phyloP scores from a whole-genome alignment of 2,329 filamentous ascomycete species.

The Xylaria sp. region DNA sequence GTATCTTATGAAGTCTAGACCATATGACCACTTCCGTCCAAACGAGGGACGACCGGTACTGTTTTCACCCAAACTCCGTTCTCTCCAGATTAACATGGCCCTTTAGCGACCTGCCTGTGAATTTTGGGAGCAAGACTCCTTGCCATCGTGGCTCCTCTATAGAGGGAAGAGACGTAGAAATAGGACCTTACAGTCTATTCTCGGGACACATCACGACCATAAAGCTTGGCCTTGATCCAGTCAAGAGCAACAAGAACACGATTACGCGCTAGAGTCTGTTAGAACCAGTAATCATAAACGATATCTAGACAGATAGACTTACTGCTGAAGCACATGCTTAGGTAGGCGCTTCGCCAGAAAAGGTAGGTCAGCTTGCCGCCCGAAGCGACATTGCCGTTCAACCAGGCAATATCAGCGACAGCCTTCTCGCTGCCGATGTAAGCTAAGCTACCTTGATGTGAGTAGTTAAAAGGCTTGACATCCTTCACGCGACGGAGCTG shows the following conservation, averaged over 20 bases:
- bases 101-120: slow-evolving; percentile 4
- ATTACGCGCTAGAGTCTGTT: slow-evolving; percentile 77
- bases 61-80: slow-evolving; percentile 13
- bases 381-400: slow-evolving; percentile 94
- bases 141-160: slow-evolving; percentile 1
- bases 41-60: slow-evolving; percentile 7
- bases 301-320: slow-evolving; percentile 59
- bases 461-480: slow-evolving; percentile 98
- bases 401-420: slow-evolving; percentile 96
- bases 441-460: slow-evolving; percentile 93
- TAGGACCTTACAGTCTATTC: slow-evolving; percentile 63
- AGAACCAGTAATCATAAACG: slow-evolving; percentile 18
- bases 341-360: slow-evolving; percentile 97
- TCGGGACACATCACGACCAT: slow-evolving; percentile 92
- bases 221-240: slow-evolving; percentile 97
- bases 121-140: slow-evolving; percentile 14
- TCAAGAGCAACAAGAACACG: slow-evolving; percentile 91
- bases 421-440: slow-evolving; percentile 99
- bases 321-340: slow-evolving; percentile 99
- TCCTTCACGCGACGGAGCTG: slow-evolving; percentile 90
- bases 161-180: neutral
- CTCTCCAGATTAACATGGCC: neutral
- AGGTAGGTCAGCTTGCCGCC: slow-evolving; percentile 95
- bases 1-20: slow-evolving; percentile 8
- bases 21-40: neutral